Base-by-base conservation (phyloP, 2,329 filamentous ascomycete genomes). In the Neobulgaria alba region DNA sequence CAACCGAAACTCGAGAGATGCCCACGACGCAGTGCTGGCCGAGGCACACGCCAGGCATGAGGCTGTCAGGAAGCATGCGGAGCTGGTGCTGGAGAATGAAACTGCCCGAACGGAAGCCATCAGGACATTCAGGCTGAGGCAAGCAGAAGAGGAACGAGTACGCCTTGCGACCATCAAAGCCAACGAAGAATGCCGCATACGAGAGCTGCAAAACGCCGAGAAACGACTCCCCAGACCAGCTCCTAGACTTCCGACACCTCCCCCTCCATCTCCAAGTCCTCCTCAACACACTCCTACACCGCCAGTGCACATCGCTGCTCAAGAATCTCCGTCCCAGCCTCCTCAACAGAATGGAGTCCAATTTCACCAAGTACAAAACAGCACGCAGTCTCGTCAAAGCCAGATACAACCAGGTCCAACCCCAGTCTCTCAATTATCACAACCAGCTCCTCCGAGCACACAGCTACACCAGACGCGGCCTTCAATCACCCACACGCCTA, bases 41-140 rank as follows among this genome's bases (percentile, higher is more conserved):
- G 72, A 73, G 34, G 81, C 81, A 3, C 75, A 76, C 36, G 68
- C 69, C 10, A 74, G 82, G 54, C 84, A 88, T 58, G 74, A 83
- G 29, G 70, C 74, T 19, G 72, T 90, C 9, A 70, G 72, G 19
- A 62, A 69, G 39, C 62, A 62, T 20, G 73, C 73, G 5, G 16
- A 33, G 18, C 32, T 33, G 17, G 17, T 30, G 8, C 18, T 44
- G 23, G 33, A 36, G n/a, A 21, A 37, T 4, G 32, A 39, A 15
- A 14, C 21, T 8, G 36, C 36, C 7, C 58, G 68, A 38, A 61
- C 69, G 47, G 63, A 71, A 47, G 50, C 38, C 15, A 49, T 49
- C 19, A 41, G 15, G 14, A 36, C 31, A 14, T 34, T 35, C 32
- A 30, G 17, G 23, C 35, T 20, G 18, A 38, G 18, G 14, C 5